A percentile compares a stretch with the other conserved stretches of the same genome.
These are phyloP conservation scores for Leccinum solheimii DNA, from an alignment of 1,284 basidiomycete genomes.

Conservation along the genomic window DNA sequence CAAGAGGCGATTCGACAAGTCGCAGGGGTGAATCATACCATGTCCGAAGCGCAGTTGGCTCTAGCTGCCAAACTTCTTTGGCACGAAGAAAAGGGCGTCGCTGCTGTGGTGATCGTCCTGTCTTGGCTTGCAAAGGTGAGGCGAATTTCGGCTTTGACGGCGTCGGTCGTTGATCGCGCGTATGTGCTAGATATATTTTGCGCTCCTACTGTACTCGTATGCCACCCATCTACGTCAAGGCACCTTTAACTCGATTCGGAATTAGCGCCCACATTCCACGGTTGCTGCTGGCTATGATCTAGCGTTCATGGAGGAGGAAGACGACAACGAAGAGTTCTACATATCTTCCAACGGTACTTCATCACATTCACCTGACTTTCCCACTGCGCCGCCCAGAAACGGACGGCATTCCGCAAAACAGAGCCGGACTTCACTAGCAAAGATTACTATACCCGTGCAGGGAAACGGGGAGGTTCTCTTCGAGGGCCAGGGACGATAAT, in stretches of 20 bases:
- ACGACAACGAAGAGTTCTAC: conserved; percentile 65
- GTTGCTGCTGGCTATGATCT: conserved; percentile 42
- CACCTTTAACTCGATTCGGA: conserved; percentile 83
- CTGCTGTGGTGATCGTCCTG: conserved; percentile 72
- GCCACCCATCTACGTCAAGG: conserved; percentile 91
- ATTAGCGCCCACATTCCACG: conserved; percentile 43
- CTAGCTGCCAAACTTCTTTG: conserved; percentile 80
- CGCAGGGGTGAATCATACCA: conserved; percentile 48
- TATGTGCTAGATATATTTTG: conserved; percentile 87
- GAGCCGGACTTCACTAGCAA: conserved; percentile 27
- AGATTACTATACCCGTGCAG: conserved; percentile 34
- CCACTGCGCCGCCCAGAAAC: conserved; percentile 46
- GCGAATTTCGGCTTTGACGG: conserved; percentile 7
- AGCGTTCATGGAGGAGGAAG: conserved; percentile 53
- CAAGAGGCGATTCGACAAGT: conserved; percentile 79
- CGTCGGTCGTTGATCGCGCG: conserved; percentile 6
- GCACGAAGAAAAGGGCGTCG: conserved; percentile 86
- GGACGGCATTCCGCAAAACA: conserved; percentile 28
- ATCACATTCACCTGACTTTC: conserved; percentile 59
- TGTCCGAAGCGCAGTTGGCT: conserved; percentile 65
- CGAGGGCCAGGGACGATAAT: conserved; percentile 43
- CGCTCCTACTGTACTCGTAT: conserved; percentile 89
- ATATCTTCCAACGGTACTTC: conserved; percentile 47
- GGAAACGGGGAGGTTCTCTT: conserved; percentile 54
- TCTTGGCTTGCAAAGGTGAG: conserved; percentile 91